Evolutionary conservation across 768 basidiomycete genomes (phyloP), one percentile per base, ranked within the genome.

Genomic region (Hortiboletus campestris): DNA sequence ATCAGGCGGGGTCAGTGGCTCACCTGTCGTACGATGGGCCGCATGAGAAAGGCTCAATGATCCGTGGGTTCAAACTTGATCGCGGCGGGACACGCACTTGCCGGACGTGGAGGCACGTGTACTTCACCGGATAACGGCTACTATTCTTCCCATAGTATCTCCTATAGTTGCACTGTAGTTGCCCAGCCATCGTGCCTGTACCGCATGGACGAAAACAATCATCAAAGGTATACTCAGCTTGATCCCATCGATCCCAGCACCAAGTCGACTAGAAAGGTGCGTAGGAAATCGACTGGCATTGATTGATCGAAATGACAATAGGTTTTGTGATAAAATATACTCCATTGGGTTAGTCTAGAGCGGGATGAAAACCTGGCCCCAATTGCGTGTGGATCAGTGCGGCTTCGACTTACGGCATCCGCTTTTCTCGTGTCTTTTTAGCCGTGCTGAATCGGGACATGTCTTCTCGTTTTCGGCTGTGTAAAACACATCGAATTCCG

Each of bases 401-500:
- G 59, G 40, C 72, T 72, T 71, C 72, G 70, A 72, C 60, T 71
- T 70, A 71, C 70, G 70, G 54, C 55, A 71, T 55, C 70, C 72
- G 70, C 49, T 63, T 64, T 72, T 71, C 57, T 63, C 72, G 70
- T 72, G 72, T 72, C 63, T 64, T 72, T 65, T 58, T 55, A 52
- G 25, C 63, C 57, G 55, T 47, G 20, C 66, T 57, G 16, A 47
- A 56, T 72, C 43, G n/a, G 56, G 60, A 14, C 54, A 43, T 17
- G 22, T 41, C 56, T 56, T 59, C 59, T 57, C 40, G 40, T 51
- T 58, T 57, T 55, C 38, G 63, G 68, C 60, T 54, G 59, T 69
- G 68, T 49, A 51, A 58, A 59, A 52, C 56, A 50, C 62, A 19
- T 61, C 59, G 48, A 67, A 66, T 59, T 60, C 36, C 69, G 69